Conservation (phyloP, 2,329 filamentous ascomycete genomes). For the Cladophialophora exuberans region DNA sequence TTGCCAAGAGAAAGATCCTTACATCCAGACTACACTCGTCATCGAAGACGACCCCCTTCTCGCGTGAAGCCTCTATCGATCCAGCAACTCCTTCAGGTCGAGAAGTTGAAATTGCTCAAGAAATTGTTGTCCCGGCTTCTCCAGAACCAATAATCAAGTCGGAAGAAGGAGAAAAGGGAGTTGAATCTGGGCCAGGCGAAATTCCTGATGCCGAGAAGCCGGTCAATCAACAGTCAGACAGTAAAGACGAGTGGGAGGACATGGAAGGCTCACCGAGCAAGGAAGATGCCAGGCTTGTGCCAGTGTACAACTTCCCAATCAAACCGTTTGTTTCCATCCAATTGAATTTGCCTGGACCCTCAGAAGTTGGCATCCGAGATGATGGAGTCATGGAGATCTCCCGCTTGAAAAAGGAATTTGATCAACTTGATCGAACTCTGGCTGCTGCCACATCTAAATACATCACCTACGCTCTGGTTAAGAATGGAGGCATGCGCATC, state of each 20-base stretch:
- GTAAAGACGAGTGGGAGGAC: constrained; percentile 91
- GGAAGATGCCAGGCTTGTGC: constrained; percentile 67
- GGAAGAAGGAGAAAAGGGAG: background rate
- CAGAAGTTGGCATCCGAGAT: constrained; percentile 68
- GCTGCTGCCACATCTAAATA: constrained; percentile 87
- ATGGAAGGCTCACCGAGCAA: constrained; percentile 65
- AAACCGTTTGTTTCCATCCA: constrained; percentile 92
- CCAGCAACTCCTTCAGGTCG: constrained; percentile 11
- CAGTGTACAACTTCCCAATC: constrained; percentile 95
- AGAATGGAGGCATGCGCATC: constrained; percentile 87
- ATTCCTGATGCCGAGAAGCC: background rate
- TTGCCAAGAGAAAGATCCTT: constrained; percentile 24
- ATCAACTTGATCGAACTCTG: constrained; percentile 92
- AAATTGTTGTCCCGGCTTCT: background rate
- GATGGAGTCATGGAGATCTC: constrained; percentile 90
- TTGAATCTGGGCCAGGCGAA: background rate
- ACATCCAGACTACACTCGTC: constrained; percentile 20
- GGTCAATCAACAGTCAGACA: constrained; percentile 21
- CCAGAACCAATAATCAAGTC: background rate
- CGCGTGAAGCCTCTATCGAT: constrained; percentile 19
- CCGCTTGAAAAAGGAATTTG: constrained; percentile 93
- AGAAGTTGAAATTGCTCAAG: constrained; percentile 3
- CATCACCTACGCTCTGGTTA: constrained; percentile 92
- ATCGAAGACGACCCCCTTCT: constrained; percentile 19
- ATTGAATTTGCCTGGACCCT: constrained; percentile 62